Conservation (phyloP, 192 early-diverging fungal genomes). For the Entomortierella beljakovae region DNA sequence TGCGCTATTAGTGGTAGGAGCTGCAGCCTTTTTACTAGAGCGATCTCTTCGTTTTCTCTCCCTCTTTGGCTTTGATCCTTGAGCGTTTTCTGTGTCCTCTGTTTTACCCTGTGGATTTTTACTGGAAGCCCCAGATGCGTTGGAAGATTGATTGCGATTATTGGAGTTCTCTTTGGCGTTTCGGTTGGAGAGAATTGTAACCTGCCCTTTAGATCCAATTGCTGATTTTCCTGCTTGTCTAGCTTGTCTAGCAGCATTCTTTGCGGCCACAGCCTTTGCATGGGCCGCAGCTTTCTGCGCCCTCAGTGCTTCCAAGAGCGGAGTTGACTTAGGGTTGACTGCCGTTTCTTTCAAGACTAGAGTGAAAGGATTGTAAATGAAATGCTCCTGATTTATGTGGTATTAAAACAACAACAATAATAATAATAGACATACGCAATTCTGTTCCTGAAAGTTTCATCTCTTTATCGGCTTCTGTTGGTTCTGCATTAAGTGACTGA, state of each 20-base stretch:
- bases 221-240: slow-evolving; percentile 47
- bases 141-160: background rate
- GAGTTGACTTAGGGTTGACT: slow-evolving; percentile 77
- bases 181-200: slow-evolving; percentile 40
- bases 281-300: slow-evolving; percentile 74
- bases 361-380: background rate
- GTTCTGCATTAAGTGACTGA: slow-evolving; percentile 69
- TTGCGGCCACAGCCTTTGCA: slow-evolving; percentile 58
- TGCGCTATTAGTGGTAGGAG: background rate
- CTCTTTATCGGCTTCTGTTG: slow-evolving; percentile 56
- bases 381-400: background rate
- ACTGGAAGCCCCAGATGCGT: background rate
- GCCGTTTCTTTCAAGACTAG: slow-evolving; percentile 44
- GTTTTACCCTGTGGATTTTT: slow-evolving; percentile 8
- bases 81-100: slow-evolving; percentile 7
- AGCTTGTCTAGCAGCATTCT: slow-evolving; percentile 35
- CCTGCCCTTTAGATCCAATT: slow-evolving; percentile 26
- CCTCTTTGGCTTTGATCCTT: slow-evolving; percentile 33
- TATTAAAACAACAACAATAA: slow-evolving; percentile 12
- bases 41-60: slow-evolving; percentile 44
- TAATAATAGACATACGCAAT: slow-evolving; percentile 58
- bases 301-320: slow-evolving; percentile 78
- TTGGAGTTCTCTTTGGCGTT: slow-evolving; percentile 28
- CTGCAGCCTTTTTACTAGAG: slow-evolving; percentile 23
- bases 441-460: slow-evolving; percentile 60